These are phyloP conservation scores for Uronychia binucleata DNA, from an alignment of 73 alveolate genomes.

Conservation along the genomic window DNA sequence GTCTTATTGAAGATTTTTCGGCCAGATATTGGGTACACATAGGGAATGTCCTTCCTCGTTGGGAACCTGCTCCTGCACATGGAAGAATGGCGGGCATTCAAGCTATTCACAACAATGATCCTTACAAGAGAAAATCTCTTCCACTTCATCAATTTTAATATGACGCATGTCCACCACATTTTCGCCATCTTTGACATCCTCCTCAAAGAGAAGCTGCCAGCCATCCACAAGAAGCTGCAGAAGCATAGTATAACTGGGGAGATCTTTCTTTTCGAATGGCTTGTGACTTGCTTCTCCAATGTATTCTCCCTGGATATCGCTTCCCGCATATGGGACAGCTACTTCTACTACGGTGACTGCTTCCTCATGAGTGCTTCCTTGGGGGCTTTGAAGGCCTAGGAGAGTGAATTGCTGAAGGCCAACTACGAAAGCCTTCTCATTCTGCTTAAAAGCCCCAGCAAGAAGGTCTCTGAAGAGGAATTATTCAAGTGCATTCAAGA, in stretches of 20 bases:
- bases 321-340: conserved; percentile 59
- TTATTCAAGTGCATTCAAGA: conserved; percentile 12
- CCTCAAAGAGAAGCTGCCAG: conserved; percentile 66
- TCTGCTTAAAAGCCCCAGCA: conserved; percentile 48
- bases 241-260: conserved; percentile 48
- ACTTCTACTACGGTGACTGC: conserved; percentile 51
- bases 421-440: conserved; percentile 50
- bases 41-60: conserved; percentile 90
- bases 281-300: conserved; percentile 58
- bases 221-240: conserved; percentile 66
- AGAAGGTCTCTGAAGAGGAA: conserved; percentile 48
- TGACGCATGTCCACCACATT: conserved; percentile 50
- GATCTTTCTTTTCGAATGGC: conserved; percentile 67
- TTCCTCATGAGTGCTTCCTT: conserved; percentile 47
- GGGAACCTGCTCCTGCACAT: conserved; percentile 80
- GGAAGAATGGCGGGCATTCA: conserved; percentile 77
- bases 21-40: conserved; percentile 94
- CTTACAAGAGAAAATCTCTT: conserved; percentile 49
- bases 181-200: conserved; percentile 53
- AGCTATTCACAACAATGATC: conserved; percentile 35
- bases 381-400: conserved; percentile 40
- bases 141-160: conserved; percentile 51
- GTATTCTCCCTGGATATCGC: conserved; percentile 48
- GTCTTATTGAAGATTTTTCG: conserved; percentile 62
- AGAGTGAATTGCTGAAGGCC: conserved; percentile 13